Evolutionary conservation across 2,329 filamentous ascomycete genomes (phyloP).

Genomic region (Aspergillus bombycis): DNA sequence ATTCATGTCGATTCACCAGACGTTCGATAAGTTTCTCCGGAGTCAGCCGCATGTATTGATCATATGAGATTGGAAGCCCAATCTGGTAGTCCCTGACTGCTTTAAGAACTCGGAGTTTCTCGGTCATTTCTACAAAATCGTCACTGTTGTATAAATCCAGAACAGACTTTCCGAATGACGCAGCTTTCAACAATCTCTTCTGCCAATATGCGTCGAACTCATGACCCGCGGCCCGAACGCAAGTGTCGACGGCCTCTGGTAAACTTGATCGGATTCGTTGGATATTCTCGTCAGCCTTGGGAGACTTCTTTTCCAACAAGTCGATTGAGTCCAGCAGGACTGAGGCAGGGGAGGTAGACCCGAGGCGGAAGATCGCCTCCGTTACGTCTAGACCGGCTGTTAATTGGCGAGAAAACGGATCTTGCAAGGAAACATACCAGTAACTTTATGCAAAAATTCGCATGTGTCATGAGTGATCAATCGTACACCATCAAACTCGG

Average conservation of each 20-base stretch:
- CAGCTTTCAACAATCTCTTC: conserved; percentile 92
- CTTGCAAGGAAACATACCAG: conserved; percentile 49
- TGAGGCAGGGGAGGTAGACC: conserved; percentile 84
- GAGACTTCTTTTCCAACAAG: conserved; percentile 88
- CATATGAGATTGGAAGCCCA: conserved; percentile 86
- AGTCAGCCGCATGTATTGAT: conserved; percentile 89
- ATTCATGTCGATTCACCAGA: conserved; percentile 86
- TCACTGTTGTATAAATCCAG: conserved; percentile 97
- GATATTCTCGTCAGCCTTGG: conserved; percentile 96
- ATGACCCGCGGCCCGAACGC: conserved; percentile 88
- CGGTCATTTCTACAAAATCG: conserved; percentile 98
- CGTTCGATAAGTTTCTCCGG: conserved; percentile 85
- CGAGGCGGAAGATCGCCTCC: conserved; percentile 85
- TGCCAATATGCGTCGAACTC: conserved; percentile 93
- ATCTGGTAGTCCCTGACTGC: conserved; percentile 90
- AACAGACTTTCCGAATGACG: conserved; percentile 96
- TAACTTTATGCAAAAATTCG: conserved; percentile 95
- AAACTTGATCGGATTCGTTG: conserved; percentile 87
- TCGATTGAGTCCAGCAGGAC: conserved; percentile 92
- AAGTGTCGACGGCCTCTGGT: conserved; percentile 90
- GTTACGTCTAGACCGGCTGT: conserved; percentile 61
- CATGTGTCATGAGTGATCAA: conserved; percentile 92
- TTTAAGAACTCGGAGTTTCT: conserved; percentile 88
- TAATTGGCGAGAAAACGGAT: background rate
- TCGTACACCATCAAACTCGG: conserved; percentile 86